A percentile compares a stretch with the other conserved stretches of the same genome.
Evolutionary conservation across 192 early-diverging fungal species (phyloP).

Genomic region (Coemansia javaensis): DNA sequence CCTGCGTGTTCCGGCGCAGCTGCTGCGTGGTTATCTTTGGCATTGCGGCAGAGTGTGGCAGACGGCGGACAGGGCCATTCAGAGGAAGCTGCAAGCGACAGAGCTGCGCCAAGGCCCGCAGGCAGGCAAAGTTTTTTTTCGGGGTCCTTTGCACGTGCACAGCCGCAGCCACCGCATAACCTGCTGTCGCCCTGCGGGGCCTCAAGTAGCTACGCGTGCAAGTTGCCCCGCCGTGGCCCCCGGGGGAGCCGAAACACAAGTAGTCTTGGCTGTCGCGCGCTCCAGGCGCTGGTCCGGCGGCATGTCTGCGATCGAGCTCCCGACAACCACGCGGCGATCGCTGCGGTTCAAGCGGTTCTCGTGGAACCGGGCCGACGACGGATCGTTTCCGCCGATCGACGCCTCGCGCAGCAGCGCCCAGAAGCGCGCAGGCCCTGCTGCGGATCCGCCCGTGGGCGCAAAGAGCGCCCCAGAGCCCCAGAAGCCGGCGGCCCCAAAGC

Average conservation of each 20-base stretch:
- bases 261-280: neutral
- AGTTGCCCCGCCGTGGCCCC: too few relatives aligned
- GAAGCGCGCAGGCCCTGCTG: neutral
- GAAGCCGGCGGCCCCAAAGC: too few relatives aligned
- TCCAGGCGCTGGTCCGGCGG: neutral
- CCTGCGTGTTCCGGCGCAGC: slow-evolving; percentile 47
- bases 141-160: too few relatives aligned
- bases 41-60: slow-evolving; percentile 12
- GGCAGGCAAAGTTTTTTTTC: too few relatives aligned
- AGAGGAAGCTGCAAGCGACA: neutral
- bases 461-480: too few relatives aligned
- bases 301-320: slow-evolving; percentile 31
- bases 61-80: neutral
- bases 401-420: neutral
- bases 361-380: slow-evolving; percentile 40
- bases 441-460: too few relatives aligned
- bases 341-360: slow-evolving; percentile 47
- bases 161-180: too few relatives aligned
- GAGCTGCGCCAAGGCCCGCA: too few relatives aligned
- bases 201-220: too few relatives aligned
- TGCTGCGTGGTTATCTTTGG: slow-evolving; percentile 53
- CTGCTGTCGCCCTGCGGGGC: too few relatives aligned
- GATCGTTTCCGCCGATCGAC: slow-evolving; percentile 33
- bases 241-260: too few relatives aligned
- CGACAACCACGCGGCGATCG: slow-evolving; percentile 29